Base-by-base conservation (phyloP, 768 basidiomycete species). In the Pleurotus tuber-regium region DNA sequence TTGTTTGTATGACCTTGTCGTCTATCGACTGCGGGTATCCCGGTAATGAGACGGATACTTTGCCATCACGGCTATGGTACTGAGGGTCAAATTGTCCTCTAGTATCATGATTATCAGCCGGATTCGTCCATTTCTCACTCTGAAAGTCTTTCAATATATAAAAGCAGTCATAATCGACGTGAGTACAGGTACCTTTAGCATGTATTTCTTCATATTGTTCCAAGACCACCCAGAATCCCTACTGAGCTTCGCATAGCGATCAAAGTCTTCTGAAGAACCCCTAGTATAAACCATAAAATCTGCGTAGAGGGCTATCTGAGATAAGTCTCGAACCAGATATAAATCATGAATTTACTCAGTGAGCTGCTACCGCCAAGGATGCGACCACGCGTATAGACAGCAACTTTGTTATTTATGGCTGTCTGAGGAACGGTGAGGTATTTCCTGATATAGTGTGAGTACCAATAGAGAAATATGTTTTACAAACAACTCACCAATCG, bases 191-290 rank as follows among this genome's bases (percentile, higher is more conserved):
- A 33, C 36, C 19, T 25, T 61, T 64, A 53, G 49, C 39, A 59
- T 55, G 29, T 62, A 67, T 9, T 55, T 55, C 30, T 58, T 39
- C 23, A 67, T 29, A 19, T 30, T 52, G 14, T 64, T 52, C 66
- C 66, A 68, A 6, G 59, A 58, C 66, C 66, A 68, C 9, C 66
- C 64, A 2, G 28, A 21, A 48, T 66, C 66, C 4, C 58, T 58
- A 9, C 61, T 59, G 19, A 61, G 44, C 4, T 43, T 43, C 4
- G 66, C 66, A 26, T 50, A 60, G 8, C 61, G 58, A 41, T 65
- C 58, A 21, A 39, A 66, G 42, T 65, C 64, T n/a, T 65, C 61
- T 10, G 47, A 31, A 0, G 66, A 59, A 6, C 61, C 66, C 3
- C 66, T 60, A 9, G 61, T 64, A 43, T 60, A 67, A 2, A 54